A percentile compares a stretch with the other conserved stretches of the same genome.
Evolutionary conservation across 352 stramenopile genomes (phyloP).

Genomic region (Plasmopara viticola): DNA sequence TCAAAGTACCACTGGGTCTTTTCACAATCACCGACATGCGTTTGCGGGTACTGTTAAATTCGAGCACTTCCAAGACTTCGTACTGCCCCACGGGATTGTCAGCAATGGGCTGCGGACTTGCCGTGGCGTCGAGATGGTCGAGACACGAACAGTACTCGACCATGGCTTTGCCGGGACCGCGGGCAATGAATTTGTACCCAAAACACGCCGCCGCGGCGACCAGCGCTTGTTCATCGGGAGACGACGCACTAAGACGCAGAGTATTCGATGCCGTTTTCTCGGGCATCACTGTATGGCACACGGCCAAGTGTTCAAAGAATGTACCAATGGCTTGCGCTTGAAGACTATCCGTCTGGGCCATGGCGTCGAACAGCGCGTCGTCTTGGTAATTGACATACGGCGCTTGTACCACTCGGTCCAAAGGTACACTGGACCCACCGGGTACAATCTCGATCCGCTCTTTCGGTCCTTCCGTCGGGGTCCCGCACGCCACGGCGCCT

Average conservation of each 20-base stretch:
- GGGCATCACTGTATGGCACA: conserved; percentile 97
- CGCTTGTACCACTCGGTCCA: conserved; percentile 52
- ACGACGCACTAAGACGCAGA: conserved; percentile 87
- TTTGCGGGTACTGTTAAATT: conserved; percentile 94
- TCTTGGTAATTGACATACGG: conserved; percentile 88
- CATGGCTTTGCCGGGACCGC: conserved; percentile 63
- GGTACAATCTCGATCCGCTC: conserved; percentile 27
- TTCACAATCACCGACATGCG: conserved; percentile 92
- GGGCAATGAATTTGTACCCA: conserved; percentile 74
- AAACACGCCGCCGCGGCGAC: conserved; percentile 79
- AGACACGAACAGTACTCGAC: conserved; percentile 68
- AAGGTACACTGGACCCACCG: conserved; percentile 18
- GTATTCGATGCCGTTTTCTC: conserved; percentile 88
- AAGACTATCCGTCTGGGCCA: conserved; percentile 28
- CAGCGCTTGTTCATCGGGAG: conserved; percentile 86
- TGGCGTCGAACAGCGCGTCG: conserved; percentile 61
- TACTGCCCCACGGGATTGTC: conserved; percentile 43
- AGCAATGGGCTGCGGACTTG: conserved; percentile 23
- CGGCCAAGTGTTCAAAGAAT: conserved; percentile 85
- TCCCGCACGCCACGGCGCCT: conserved; percentile 21
- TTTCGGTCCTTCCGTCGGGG: conserved; percentile 20
- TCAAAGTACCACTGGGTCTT: conserved; percentile 41
- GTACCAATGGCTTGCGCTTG: conserved; percentile 46
- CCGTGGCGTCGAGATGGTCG: conserved; percentile 28
- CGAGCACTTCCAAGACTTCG: conserved; percentile 89